These are phyloP conservation scores for Lachnellula hyalina DNA, from an alignment of 2,329 filamentous ascomycete genomes.

Conservation along the genomic window DNA sequence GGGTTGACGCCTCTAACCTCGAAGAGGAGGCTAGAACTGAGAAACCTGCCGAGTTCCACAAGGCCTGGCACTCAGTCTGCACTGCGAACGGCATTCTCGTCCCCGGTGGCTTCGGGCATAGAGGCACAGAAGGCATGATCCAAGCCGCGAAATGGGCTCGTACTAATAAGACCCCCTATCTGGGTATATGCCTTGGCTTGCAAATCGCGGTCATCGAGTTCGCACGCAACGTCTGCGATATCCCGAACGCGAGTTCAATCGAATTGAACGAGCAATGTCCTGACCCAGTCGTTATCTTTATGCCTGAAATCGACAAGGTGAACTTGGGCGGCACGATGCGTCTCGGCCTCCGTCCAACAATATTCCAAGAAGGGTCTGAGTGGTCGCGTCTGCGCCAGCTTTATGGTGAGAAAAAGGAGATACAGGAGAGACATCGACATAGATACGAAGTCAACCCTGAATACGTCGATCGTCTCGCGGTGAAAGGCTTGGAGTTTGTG, in stretches of 20 bases:
- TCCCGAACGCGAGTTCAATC: conserved; percentile 38
- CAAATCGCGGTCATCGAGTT: conserved; percentile 90
- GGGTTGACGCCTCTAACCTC: conserved; percentile 80
- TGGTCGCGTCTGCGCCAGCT: conserved; percentile 74
- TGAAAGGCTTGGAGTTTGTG: conserved; percentile 67
- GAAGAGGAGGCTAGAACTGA: conserved; percentile 58
- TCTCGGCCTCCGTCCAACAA: conserved; percentile 66
- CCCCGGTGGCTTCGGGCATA: conserved; percentile 59
- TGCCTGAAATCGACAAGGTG: conserved; percentile 80
- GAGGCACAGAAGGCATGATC: conserved; percentile 90
- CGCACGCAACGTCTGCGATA: conserved; percentile 68
- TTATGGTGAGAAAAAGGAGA: conserved; percentile 55
- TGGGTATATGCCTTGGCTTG: conserved; percentile 72
- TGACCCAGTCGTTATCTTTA: conserved; percentile 66
- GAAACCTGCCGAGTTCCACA: conserved; percentile 71
- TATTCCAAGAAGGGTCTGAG: conserved; percentile 70
- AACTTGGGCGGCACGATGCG: conserved; percentile 84
- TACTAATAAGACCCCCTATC: conserved; percentile 71
- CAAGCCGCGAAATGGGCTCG: conserved; percentile 81
- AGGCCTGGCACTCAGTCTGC: conserved; percentile 77
- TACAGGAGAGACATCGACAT: conserved; percentile 77
- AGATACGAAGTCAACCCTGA: conserved; percentile 87
- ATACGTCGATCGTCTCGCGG: conserved; percentile 62
- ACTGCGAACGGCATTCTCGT: conserved; percentile 60
- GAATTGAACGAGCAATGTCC: conserved; percentile 30